Evolutionary conservation across 139 green algal species (phyloP).

Genomic region (Mesotaenium endlicherianum): DNA sequence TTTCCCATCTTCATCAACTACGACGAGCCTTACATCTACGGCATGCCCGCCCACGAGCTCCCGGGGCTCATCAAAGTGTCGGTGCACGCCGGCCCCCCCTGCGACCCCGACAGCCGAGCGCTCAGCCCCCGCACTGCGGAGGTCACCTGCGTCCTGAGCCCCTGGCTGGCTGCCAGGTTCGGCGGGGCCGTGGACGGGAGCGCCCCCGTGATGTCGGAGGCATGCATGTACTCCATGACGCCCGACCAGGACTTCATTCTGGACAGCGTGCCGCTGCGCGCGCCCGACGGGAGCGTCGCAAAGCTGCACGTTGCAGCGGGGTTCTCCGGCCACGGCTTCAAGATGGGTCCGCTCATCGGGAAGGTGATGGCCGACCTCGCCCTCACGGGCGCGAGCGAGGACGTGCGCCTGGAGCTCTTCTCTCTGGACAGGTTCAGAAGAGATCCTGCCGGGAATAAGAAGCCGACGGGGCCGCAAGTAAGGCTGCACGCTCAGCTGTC

Average conservation of each 20-base stretch:
- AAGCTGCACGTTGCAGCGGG: conserved; percentile 24
- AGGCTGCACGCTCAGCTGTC: not conserved
- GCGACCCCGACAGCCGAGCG: conserved; percentile 34
- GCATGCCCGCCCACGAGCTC: conserved; percentile 25
- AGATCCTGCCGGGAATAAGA: conserved; percentile 19
- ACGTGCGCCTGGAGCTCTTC: conserved; percentile 32
- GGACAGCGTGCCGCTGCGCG: conserved; percentile 16
- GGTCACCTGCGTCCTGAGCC: not conserved
- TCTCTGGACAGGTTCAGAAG: not conserved
- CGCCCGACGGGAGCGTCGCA: not conserved
- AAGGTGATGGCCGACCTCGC: conserved; percentile 36
- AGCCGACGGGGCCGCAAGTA: conserved; percentile 26
- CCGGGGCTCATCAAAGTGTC: conserved; percentile 44
- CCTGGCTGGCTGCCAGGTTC: conserved; percentile 25
- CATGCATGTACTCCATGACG: conserved; percentile 50
- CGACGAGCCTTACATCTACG: conserved; percentile 45
- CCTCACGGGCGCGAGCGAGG: not conserved
- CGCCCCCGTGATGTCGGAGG: conserved; percentile 24
- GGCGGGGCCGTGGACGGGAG: not conserved
- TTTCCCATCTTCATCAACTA: conserved; percentile 52
- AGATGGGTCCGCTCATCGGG: conserved; percentile 39
- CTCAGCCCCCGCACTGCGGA: not conserved
- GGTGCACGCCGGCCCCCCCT: conserved; percentile 28
- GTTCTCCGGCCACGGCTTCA: conserved; percentile 50
- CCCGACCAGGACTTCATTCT: conserved; percentile 50